phyloP scores from a whole-genome alignment of 345 rosid genomes.

The Jatropha curcas region DNA sequence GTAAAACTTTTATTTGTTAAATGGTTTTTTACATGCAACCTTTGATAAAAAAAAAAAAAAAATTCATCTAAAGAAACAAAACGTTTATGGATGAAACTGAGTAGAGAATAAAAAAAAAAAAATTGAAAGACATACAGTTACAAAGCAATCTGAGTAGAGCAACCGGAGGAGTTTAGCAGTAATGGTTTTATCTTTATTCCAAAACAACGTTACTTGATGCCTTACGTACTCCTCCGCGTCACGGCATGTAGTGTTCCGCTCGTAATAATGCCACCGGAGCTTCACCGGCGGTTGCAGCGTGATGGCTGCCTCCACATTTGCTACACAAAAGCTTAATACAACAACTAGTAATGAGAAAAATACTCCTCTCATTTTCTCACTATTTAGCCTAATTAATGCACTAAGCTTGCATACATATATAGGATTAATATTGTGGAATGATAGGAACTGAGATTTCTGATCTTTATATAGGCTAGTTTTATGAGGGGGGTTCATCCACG shows the following conservation, averaged over 20 bases:
- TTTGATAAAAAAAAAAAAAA: too few species aligned
- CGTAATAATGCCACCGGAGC: conserved; percentile 61
- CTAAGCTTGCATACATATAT: conserved; percentile 15
- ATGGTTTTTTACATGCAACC: too few species aligned
- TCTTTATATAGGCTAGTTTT: conserved; percentile 31
- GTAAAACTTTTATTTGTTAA: too few species aligned
- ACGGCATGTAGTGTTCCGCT: conserved; percentile 40
- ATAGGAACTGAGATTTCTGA: background rate
- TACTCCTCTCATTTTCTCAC: conserved; percentile 16
- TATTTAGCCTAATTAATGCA: conserved; percentile 6
- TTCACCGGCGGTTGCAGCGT: conserved; percentile 39
- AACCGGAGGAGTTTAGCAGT: conserved; percentile 69
- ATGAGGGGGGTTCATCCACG: background rate
- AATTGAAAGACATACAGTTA: conserved; percentile 43
- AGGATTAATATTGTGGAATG: background rate
- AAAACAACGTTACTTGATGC: conserved; percentile 43
- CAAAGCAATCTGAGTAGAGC: conserved; percentile 72
- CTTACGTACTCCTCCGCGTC: conserved; percentile 54
- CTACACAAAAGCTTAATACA: conserved; percentile 32
- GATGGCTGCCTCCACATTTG: conserved; percentile 38
- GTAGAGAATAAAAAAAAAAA: too few species aligned
- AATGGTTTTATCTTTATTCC: conserved; percentile 43
- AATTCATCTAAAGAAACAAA: too few species aligned
- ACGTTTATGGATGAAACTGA: too few species aligned
- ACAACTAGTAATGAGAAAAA: conserved; percentile 19